Conservation (phyloP, 1,284 basidiomycete species). For the Moesziomyces parantarcticus region DNA sequence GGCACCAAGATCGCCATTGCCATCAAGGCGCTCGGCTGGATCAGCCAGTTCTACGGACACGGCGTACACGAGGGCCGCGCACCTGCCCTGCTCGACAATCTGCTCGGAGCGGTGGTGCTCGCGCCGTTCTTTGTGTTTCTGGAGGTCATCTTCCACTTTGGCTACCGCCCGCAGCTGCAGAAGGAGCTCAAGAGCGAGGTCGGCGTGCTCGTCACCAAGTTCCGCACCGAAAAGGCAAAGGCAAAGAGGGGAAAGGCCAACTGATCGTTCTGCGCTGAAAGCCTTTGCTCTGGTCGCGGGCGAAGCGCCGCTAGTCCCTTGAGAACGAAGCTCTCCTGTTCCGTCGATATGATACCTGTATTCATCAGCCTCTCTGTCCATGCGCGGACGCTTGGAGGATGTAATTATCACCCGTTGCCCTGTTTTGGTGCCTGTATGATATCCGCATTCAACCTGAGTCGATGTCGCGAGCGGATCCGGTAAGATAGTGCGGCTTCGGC, state of each 20-base stretch:
- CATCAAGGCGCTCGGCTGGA: slow-evolving; percentile 51
- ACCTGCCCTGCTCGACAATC: slow-evolving; percentile 58
- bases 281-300: too few relatives aligned
- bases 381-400: too few relatives aligned
- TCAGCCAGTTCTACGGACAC: slow-evolving; percentile 61
- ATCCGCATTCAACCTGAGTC: too few relatives aligned
- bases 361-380: too few relatives aligned
- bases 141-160: slow-evolving; percentile 59
- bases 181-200: slow-evolving; percentile 59
- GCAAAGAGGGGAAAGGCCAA: slow-evolving; percentile 30
- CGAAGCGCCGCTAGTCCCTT: too few relatives aligned
- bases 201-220: slow-evolving; percentile 41
- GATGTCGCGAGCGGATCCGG: too few relatives aligned
- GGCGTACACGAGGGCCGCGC: slow-evolving; percentile 60
- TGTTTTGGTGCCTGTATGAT: too few relatives aligned
- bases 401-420: too few relatives aligned
- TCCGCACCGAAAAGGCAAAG: slow-evolving; percentile 38
- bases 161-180: slow-evolving; percentile 58
- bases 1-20: slow-evolving; percentile 32
- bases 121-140: slow-evolving; percentile 62
- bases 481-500: too few relatives aligned
- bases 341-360: too few relatives aligned
- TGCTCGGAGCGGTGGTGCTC: slow-evolving; percentile 57
- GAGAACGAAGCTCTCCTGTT: too few relatives aligned
- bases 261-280: background rate